phyloP scores from a whole-genome alignment of 2,329 filamentous ascomycete species.

The Nothomitra cinnamomea region DNA sequence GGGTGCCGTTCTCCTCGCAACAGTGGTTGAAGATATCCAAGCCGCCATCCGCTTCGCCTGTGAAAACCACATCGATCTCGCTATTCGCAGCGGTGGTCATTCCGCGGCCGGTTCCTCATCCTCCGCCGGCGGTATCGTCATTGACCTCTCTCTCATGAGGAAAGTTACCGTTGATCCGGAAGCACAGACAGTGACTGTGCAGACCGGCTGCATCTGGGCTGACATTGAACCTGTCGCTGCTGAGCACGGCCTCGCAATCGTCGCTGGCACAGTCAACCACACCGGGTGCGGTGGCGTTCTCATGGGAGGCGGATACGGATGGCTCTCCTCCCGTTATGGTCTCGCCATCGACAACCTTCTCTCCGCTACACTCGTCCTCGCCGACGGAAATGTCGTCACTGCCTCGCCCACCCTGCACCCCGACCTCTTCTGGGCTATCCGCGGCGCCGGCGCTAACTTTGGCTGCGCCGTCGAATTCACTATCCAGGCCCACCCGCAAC shows the following conservation, averaged over 20 bases:
- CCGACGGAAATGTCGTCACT: conserved; percentile 22
- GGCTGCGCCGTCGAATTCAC: conserved; percentile 30
- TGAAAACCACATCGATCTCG: conserved; percentile 29
- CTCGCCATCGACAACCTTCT: conserved; percentile 34
- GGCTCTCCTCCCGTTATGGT: conserved; percentile 36
- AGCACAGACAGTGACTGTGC: conserved; percentile 28
- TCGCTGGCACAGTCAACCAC: conserved; percentile 45
- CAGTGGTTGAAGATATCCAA: conserved; percentile 24
- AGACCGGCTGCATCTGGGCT: conserved; percentile 35
- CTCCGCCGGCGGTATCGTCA: conserved; percentile 34
- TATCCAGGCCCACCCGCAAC: conserved; percentile 19
- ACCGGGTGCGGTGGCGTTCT: conserved; percentile 44
- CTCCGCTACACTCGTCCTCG: conserved; percentile 23
- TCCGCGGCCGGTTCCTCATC: conserved; percentile 34
- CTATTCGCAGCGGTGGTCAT: conserved; percentile 38
- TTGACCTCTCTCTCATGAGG: conserved; percentile 36
- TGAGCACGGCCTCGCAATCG: conserved; percentile 35
- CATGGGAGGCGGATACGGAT: conserved; percentile 41
- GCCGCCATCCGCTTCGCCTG: conserved; percentile 28
- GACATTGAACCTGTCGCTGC: conserved; percentile 36
- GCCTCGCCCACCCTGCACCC: conserved; percentile 27
- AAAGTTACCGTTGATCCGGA: conserved; percentile 30
- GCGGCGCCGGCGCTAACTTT: conserved; percentile 29
- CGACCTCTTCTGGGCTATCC: conserved; percentile 32
- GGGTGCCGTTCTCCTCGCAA: conserved; percentile 30